A percentile compares a stretch with the other conserved stretches of the same genome.
Conservation (phyloP, 1,284 basidiomycete species). For the Leccinum griseonigrum region DNA sequence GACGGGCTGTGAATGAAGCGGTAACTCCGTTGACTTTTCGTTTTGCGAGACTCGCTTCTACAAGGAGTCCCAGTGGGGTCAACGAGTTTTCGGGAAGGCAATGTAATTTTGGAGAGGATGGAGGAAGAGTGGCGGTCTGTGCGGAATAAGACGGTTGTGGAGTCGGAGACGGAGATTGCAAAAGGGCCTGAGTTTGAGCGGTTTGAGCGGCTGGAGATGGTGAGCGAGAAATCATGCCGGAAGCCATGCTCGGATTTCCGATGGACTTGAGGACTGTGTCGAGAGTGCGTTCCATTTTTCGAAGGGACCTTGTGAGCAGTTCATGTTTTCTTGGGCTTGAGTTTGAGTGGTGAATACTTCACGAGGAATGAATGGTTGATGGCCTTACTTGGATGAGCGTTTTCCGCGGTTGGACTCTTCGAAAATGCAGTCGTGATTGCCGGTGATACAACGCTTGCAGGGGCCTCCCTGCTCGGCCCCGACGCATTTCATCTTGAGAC, state of each 20-base stretch:
- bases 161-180: slow-evolving; percentile 59
- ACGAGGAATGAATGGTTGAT: slow-evolving; percentile 13
- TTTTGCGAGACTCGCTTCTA: slow-evolving; percentile 89
- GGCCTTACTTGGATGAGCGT: slow-evolving; percentile 77
- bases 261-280: slow-evolving; percentile 84
- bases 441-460: slow-evolving; percentile 80
- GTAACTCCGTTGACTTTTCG: slow-evolving; percentile 53
- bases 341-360: slow-evolving; percentile 33
- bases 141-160: slow-evolving; percentile 27
- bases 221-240: slow-evolving; percentile 78
- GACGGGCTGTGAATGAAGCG: slow-evolving; percentile 39
- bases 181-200: slow-evolving; percentile 55
- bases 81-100: slow-evolving; percentile 88
- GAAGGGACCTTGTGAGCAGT: slow-evolving; percentile 80
- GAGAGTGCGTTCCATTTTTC: slow-evolving; percentile 91
- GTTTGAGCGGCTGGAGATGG: slow-evolving; percentile 65
- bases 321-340: slow-evolving; percentile 74
- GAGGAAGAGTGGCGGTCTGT: slow-evolving; percentile 20
- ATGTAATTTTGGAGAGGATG: slow-evolving; percentile 72
- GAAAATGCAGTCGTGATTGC: slow-evolving; percentile 90
- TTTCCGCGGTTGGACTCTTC: slow-evolving; percentile 95
- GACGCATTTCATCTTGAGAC: slow-evolving; percentile 98
- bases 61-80: slow-evolving; percentile 87
- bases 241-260: slow-evolving; percentile 74
- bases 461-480: slow-evolving; percentile 91